A percentile compares a stretch with the other conserved stretches of the same genome.
Evolutionary conservation across 805 yeast genomes (phyloP).

Genomic region (Myxozyma melibiosi): DNA sequence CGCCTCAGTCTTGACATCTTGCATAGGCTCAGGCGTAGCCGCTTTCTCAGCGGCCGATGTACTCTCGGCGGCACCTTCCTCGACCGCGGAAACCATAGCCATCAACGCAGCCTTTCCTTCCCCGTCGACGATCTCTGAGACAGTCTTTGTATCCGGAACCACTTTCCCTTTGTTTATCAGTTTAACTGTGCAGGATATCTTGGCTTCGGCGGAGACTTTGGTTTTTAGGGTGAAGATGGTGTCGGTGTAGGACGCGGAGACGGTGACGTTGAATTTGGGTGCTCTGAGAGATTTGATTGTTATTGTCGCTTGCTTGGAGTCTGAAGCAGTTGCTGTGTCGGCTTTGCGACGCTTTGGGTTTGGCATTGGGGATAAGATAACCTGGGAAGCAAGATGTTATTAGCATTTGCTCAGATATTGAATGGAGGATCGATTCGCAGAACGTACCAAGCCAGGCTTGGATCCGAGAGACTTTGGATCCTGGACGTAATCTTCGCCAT

Average conservation of each 20-base stretch:
- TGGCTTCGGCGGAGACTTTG: slow-evolving; percentile 6
- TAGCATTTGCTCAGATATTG: neutral
- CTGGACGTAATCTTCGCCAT: slow-evolving; percentile 22
- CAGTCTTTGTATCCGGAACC: slow-evolving; percentile 21
- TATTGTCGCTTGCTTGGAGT: slow-evolving; percentile 3
- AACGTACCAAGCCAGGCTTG: slow-evolving; percentile 13
- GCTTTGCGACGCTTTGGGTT: slow-evolving; percentile 13
- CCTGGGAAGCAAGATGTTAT: neutral
- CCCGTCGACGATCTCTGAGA: slow-evolving; percentile 25
- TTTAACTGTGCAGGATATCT: slow-evolving; percentile 13
- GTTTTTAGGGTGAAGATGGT: slow-evolving; percentile 21
- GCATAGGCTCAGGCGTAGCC: neutral
- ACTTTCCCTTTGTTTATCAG: slow-evolving; percentile 29
- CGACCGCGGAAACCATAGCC: slow-evolving; percentile 28
- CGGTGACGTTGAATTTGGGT: slow-evolving; percentile 22
- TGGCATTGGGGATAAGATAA: slow-evolving; percentile 24
- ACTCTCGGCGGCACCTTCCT: slow-evolving; percentile 11
- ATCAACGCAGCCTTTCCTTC: slow-evolving; percentile 23
- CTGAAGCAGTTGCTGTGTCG: neutral
- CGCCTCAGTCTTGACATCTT: neutral
- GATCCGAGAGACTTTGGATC: slow-evolving; percentile 13
- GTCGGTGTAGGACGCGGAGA: slow-evolving; percentile 15
- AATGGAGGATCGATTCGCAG: too few relatives aligned
- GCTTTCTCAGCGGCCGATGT: neutral
- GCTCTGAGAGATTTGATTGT: slow-evolving; percentile 30